Base-by-base conservation (phyloP, 441 rosid genomes). In the Bocquillonia castaneifolia region DNA sequence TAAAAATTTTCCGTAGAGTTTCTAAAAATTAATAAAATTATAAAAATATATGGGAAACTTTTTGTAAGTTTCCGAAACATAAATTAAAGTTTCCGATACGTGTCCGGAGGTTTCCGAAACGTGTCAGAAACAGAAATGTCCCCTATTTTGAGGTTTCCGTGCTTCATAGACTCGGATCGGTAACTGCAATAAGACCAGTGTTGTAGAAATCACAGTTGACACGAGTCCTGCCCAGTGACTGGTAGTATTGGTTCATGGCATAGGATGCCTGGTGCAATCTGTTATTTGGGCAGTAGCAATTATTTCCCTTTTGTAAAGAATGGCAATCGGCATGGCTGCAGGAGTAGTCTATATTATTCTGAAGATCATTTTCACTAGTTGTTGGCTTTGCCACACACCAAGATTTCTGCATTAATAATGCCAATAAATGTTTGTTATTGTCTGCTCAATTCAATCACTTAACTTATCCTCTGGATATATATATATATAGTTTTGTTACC, bases 311-410 rank as follows among this genome's bases (percentile, higher is more conserved):
- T 22, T 22, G 54, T 50, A 50, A 50, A 13, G 54, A 50, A 3
- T 13, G 10, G 26, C 54, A 50, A 50, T 50, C 26, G 3, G 54
- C 54, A 50, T 50, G 54, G 54, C 28, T 50, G 13, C 54, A 50
- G 26, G 54, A 25, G 13, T 50, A 50, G 26, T 50, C 54, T 6
- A 50, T 9, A 26, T 50, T 50, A 50, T 50, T 50, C 54, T 50
- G 54, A 50, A 50, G 28, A 6, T 50, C 54, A 50, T 3, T 22
- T n/a, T 50, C 54, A 8, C 26, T 50, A n/a, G 54, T 50, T 50
- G 54, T 50, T 50, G 54, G 54, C 54, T 50, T 22, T n/a, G 54
- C 54, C 13, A 50, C 54, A 50, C 28, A 50, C 54, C 54, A 50
- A 9, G 54, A 9, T 50, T 50, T 50, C 54, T 50, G 28, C 54